These are phyloP conservation scores for Beauveria varroae DNA, from an alignment of 2,329 filamentous ascomycete genomes.

Conservation along the genomic window DNA sequence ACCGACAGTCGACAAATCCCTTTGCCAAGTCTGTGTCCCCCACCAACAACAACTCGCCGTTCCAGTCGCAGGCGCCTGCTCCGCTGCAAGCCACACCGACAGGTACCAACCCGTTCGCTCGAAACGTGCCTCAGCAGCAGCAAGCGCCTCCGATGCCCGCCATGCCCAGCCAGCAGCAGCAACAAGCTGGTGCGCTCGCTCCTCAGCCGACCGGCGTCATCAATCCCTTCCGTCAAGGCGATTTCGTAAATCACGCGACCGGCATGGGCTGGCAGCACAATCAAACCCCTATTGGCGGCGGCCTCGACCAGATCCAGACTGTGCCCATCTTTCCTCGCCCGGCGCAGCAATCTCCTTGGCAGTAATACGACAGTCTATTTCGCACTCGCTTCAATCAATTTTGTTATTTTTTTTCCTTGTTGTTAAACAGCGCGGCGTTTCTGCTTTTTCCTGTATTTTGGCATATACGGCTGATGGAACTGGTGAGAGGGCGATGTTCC, in stretches of 20 bases:
- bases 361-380: slow-evolving; percentile 31
- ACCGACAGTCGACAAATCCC: slow-evolving; percentile 72
- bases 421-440: slow-evolving; percentile 11
- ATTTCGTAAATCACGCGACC: slow-evolving; percentile 82
- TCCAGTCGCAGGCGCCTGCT: slow-evolving; percentile 32
- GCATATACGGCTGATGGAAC: background rate
- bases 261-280: slow-evolving; percentile 83
- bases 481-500: background rate
- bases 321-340: slow-evolving; percentile 82
- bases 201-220: slow-evolving; percentile 81
- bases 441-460: slow-evolving; percentile 16
- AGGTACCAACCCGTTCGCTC: slow-evolving; percentile 54
- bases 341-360: slow-evolving; percentile 54
- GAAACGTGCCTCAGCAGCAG: slow-evolving; percentile 28
- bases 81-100: slow-evolving; percentile 43
- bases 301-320: slow-evolving; percentile 70
- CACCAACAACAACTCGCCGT: slow-evolving; percentile 32
- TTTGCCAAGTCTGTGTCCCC: slow-evolving; percentile 57
- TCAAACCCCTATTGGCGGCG: slow-evolving; percentile 72
- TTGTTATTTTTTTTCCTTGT: background rate
- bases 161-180: slow-evolving; percentile 17
- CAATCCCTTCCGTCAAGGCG: slow-evolving; percentile 89
- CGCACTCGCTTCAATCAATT: slow-evolving; percentile 4
- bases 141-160: background rate
- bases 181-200: slow-evolving; percentile 46